Percentiles rank a stretch among this genome's conserved stretches.
Evolutionary conservation across 2,329 filamentous ascomycete genomes (phyloP).

Genomic region (Cercospora canescens): DNA sequence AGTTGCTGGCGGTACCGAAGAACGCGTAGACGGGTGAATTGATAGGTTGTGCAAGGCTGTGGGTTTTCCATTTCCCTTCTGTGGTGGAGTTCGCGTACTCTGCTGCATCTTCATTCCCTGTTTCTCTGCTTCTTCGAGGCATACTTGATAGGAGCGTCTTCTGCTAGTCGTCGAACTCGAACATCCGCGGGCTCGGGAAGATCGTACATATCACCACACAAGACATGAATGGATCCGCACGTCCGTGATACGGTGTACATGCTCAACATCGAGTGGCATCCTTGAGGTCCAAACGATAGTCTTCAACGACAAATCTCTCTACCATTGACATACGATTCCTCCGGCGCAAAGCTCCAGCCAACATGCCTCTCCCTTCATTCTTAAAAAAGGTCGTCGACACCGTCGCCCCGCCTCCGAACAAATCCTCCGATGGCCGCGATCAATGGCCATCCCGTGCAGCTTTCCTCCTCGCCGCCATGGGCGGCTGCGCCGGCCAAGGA

Average conservation of each 20-base stretch:
- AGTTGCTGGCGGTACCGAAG: constrained; percentile 5
- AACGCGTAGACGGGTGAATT: neutral
- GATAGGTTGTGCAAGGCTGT: neutral
- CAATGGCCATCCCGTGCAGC: constrained; percentile 58
- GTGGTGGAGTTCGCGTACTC: neutral
- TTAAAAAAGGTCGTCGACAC: constrained; percentile 13
- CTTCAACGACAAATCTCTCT: neutral
- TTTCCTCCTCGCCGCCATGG: constrained; percentile 60
- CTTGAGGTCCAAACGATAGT: neutral
- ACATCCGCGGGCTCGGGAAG: neutral
- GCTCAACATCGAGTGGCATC: constrained; percentile 12
- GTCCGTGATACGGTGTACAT: constrained; percentile 1
- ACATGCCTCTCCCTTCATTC: constrained; percentile 2
- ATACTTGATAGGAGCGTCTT: neutral
- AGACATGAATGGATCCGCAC: constrained; percentile 6
- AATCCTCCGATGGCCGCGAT: constrained; percentile 48
- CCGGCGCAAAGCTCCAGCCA: neutral
- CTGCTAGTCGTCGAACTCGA: neutral
- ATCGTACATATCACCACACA: neutral
- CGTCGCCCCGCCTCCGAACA: constrained; percentile 8
- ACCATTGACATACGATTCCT: neutral
- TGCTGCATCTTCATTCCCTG: neutral
- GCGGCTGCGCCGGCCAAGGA: constrained; percentile 59
- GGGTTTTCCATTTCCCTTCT: neutral
- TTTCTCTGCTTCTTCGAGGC: neutral